Evolutionary conservation across 202 grass and related monocot genomes (phyloP).

Genomic region (Zizania palustris): DNA sequence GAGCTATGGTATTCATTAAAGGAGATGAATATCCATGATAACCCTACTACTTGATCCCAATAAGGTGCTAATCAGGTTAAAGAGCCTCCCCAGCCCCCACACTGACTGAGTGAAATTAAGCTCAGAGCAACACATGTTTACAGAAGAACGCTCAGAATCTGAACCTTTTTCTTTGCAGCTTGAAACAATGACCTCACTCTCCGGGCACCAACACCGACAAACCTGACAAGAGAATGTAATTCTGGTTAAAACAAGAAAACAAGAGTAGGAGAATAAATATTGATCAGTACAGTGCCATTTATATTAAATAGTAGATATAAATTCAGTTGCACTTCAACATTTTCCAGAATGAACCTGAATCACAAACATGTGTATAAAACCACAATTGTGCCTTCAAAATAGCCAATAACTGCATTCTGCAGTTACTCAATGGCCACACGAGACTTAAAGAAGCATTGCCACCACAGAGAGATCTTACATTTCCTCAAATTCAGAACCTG

Average conservation of each 20-base stretch:
- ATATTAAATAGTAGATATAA: constrained; percentile 16
- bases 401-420: neutral
- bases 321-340: neutral
- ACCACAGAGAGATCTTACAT: constrained; percentile 71
- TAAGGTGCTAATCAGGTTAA: no score
- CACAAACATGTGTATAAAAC: neutral
- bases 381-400: constrained; percentile 19
- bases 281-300: constrained; percentile 9
- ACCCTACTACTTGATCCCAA: no score
- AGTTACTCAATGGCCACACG: constrained; percentile 9
- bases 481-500: constrained; percentile 99
- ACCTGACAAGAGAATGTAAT: constrained; percentile 62
- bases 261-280: constrained; percentile 1
- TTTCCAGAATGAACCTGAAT: constrained; percentile 15
- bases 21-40: no score
- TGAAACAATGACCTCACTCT: constrained; percentile 98
- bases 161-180: constrained; percentile 95
- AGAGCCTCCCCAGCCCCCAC: no score
- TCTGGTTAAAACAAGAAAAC: constrained; percentile 37
- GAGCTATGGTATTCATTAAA: no score
- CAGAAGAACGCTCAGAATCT: constrained; percentile 20
- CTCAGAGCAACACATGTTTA: constrained; percentile 27
- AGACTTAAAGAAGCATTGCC: constrained; percentile 27
- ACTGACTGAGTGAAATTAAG: neutral
- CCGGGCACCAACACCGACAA: constrained; percentile 98